These are phyloP conservation scores for Populus trichocarpa DNA, from an alignment of 441 rosid species.

Conservation along the genomic window DNA sequence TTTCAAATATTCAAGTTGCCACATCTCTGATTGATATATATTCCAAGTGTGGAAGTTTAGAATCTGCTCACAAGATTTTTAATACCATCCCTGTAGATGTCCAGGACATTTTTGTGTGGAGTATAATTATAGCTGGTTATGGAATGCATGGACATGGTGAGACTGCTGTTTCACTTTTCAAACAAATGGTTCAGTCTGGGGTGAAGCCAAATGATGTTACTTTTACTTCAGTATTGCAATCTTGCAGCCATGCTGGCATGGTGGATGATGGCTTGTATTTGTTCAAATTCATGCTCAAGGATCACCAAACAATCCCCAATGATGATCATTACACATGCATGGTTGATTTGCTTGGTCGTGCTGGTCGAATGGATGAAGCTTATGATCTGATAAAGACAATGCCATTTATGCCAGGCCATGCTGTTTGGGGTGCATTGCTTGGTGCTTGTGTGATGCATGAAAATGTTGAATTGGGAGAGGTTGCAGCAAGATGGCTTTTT, in stretches of 20 bases:
- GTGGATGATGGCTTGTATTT: slow-evolving; percentile 53
- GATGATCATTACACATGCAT: slow-evolving; percentile 70
- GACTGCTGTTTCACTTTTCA: slow-evolving; percentile 52
- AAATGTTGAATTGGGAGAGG: slow-evolving; percentile 70
- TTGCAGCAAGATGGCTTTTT: slow-evolving; percentile 53
- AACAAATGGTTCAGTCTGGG: slow-evolving; percentile 62
- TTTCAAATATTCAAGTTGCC: slow-evolving; percentile 58
- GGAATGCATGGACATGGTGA: slow-evolving; percentile 68
- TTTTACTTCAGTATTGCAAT: slow-evolving; percentile 63
- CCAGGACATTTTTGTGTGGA: slow-evolving; percentile 41
- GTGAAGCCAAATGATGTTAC: slow-evolving; percentile 61
- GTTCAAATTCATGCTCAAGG: slow-evolving; percentile 50
- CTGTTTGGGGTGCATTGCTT: slow-evolving; percentile 69
- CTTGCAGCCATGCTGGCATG: slow-evolving; percentile 77
- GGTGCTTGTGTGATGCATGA: slow-evolving; percentile 72
- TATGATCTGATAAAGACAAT: slow-evolving; percentile 47
- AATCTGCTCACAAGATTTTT: slow-evolving; percentile 43
- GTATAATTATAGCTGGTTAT: slow-evolving; percentile 67
- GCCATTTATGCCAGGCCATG: slow-evolving; percentile 49
- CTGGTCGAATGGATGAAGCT: slow-evolving; percentile 58
- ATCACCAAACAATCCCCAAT: slow-evolving; percentile 37
- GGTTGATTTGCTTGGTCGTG: slow-evolving; percentile 73
- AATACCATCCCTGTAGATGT: slow-evolving; percentile 36
- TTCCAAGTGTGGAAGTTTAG: slow-evolving; percentile 57
- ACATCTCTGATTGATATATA: slow-evolving; percentile 82